Evolutionary conservation across 139 green algal genomes (phyloP).

Genomic region (Chlamydomonas eustigma): DNA sequence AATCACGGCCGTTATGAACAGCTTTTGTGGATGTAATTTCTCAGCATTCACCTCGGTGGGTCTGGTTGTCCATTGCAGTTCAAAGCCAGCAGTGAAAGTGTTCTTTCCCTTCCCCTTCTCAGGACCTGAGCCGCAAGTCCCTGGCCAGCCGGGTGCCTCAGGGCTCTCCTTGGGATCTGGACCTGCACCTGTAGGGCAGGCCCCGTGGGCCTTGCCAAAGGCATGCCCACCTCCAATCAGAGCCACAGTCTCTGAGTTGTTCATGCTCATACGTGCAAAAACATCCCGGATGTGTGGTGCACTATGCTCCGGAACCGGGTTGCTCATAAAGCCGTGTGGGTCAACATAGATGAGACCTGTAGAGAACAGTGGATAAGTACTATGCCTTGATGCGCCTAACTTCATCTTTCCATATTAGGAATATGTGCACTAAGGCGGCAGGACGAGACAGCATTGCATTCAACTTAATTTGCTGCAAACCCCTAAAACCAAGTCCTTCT

Average conservation of each 20-base stretch:
- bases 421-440: too few relatives aligned
- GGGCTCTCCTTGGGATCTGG: constrained; percentile 23
- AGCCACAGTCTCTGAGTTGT: constrained; percentile 43
- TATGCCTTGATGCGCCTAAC: too few relatives aligned
- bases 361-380: too few relatives aligned
- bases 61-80: constrained; percentile 32
- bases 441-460: too few relatives aligned
- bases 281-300: constrained; percentile 36
- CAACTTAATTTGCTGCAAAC: too few relatives aligned
- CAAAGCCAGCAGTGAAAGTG: constrained; percentile 45
- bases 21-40: too few relatives aligned
- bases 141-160: constrained; percentile 28
- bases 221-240: constrained; percentile 47
- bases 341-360: constrained; percentile 46
- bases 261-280: constrained; percentile 48
- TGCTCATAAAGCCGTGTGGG: constrained; percentile 33
- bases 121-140: constrained; percentile 26
- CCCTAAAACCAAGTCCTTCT: too few relatives aligned
- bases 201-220: constrained; percentile 42
- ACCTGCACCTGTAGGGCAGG: constrained; percentile 35
- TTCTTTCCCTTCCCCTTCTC: constrained; percentile 39
- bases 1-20: too few relatives aligned
- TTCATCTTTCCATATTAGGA: too few relatives aligned
- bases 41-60: constrained; percentile 27
- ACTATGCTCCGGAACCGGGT: constrained; percentile 12